A percentile compares a stretch with the other conserved stretches of the same genome.
phyloP scores from a whole-genome alignment of 83 land plant genomes.

The Larix sibirica region DNA sequence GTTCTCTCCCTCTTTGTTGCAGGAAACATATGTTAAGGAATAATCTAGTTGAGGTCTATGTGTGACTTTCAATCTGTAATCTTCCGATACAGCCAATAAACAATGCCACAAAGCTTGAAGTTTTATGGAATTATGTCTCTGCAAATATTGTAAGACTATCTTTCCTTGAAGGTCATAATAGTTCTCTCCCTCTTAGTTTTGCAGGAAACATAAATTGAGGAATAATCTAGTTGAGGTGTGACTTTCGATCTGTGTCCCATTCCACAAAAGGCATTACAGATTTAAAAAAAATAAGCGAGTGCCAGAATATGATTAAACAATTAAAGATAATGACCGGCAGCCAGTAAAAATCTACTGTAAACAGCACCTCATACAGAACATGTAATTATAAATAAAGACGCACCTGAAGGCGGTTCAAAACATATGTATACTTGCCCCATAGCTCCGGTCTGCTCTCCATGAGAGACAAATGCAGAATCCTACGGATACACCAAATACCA shows the following conservation, averaged over 20 bases:
- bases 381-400: not conserved
- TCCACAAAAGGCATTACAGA: not conserved
- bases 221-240: not conserved
- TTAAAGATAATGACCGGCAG: not conserved
- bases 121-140: not conserved
- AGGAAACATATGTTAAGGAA: not conserved
- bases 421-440: slow-evolving; percentile 99
- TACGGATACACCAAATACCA: slow-evolving; percentile 96
- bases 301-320: not conserved
- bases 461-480: slow-evolving; percentile 75
- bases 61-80: not conserved
- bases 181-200: not conserved
- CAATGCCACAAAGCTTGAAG: not conserved
- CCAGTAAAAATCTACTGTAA: not conserved
- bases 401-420: slow-evolving; percentile 97
- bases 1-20: not conserved
- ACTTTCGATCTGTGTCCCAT: not conserved
- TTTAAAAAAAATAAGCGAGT: not conserved
- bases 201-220: not conserved
- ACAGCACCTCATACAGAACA: not conserved
- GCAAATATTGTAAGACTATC: not conserved
- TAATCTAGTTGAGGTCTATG: not conserved
- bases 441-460: slow-evolving; percentile 99
- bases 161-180: not conserved
- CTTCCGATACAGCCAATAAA: not conserved